phyloP scores from a whole-genome alignment of 2,329 filamentous ascomycete species.

The Hypoxylon sp. region DNA sequence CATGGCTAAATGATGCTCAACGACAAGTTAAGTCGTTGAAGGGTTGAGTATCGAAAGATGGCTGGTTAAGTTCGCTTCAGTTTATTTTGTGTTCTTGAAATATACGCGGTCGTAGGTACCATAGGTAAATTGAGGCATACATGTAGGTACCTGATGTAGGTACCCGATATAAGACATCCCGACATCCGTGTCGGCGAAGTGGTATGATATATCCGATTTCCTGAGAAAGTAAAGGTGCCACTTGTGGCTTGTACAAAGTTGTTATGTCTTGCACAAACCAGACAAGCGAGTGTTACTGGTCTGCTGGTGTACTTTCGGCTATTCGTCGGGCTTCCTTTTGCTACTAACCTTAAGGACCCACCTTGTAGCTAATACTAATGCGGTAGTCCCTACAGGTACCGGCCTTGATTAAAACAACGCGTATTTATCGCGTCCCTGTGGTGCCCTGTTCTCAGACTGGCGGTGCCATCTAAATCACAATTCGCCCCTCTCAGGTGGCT shows the following conservation, averaged over 20 bases:
- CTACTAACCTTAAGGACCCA: too few species aligned
- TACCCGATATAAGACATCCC: too few species aligned
- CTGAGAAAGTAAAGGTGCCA: too few species aligned
- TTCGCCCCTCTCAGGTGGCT: neutral
- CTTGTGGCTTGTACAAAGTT: too few species aligned
- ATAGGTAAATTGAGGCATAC: too few species aligned
- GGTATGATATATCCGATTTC: too few species aligned
- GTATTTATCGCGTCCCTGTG: neutral
- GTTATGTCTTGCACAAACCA: too few species aligned
- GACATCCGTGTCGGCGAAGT: too few species aligned
- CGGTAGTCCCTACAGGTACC: too few species aligned
- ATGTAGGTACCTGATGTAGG: too few species aligned
- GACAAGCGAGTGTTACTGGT: too few species aligned
- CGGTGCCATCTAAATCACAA: neutral
- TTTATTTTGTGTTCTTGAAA: neutral
- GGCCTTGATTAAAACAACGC: neutral
- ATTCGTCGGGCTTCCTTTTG: neutral
- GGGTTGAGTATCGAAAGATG: neutral
- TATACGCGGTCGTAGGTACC: too few species aligned
- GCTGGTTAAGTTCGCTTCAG: neutral
- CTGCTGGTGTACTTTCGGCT: neutral
- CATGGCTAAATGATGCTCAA: neutral
- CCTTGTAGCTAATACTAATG: neutral
- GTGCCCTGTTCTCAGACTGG: neutral
- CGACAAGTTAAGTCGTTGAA: neutral